Evolutionary conservation across 2,329 filamentous ascomycete species (phyloP).

Genomic region (Penicillium oxalicum): DNA sequence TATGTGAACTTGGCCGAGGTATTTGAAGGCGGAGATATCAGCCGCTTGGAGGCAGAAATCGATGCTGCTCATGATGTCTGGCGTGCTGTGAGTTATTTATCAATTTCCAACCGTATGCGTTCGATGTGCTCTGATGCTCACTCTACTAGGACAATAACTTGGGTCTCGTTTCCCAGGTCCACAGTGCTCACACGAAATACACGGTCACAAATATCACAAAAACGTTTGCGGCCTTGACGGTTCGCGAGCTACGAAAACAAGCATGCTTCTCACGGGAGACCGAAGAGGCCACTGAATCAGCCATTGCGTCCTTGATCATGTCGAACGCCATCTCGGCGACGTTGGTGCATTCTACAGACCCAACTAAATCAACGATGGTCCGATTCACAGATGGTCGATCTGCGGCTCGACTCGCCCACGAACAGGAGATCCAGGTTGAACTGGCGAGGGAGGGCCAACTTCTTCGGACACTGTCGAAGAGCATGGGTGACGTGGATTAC

Average conservation of each 20-base stretch:
- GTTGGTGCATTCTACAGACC: conserved; percentile 40
- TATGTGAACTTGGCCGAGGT: conserved; percentile 66
- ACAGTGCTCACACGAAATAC: conserved; percentile 66
- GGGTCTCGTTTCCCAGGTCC: conserved; percentile 63
- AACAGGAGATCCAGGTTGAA: conserved; percentile 34
- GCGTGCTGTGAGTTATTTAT: conserved; percentile 45
- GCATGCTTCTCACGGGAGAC: conserved; percentile 25
- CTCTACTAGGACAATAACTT: conserved; percentile 60
- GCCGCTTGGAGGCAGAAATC: conserved; percentile 58
- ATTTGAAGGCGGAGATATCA: conserved; percentile 57
- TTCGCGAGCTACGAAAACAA: conserved; percentile 42
- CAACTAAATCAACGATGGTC: conserved; percentile 43
- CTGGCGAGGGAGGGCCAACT: conserved; percentile 47
- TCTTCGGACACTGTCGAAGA: conserved; percentile 46
- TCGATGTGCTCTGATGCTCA: conserved; percentile 4
- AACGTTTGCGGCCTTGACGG: conserved; percentile 61
- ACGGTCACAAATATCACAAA: conserved; percentile 67
- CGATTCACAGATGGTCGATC: conserved; percentile 44
- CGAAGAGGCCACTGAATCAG: conserved; percentile 27
- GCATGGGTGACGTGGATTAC: conserved; percentile 50
- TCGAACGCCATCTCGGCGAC: conserved; percentile 47
- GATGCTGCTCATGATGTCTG: conserved; percentile 56
- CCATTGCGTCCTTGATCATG: conserved; percentile 44
- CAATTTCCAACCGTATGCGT: background rate
- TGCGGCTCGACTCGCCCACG: conserved; percentile 31